Conservation (phyloP, 225 moss, liverwort and hornwort genomes). For the Asterella californica region DNA sequence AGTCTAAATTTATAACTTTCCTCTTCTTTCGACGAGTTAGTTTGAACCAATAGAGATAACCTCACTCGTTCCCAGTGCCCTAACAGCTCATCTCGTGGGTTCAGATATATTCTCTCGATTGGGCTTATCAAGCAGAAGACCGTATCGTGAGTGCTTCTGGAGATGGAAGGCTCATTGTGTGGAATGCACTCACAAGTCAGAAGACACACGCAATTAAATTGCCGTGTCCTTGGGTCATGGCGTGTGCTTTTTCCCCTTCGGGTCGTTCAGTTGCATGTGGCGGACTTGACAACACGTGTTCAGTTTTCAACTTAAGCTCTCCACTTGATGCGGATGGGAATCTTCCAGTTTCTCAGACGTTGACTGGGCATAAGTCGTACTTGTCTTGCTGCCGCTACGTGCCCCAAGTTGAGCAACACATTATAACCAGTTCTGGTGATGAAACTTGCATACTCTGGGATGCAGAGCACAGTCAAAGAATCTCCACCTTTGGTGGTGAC, state of each 20-base stretch:
- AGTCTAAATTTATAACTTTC: background rate
- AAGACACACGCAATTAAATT: constrained; percentile 93
- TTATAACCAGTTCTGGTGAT: constrained; percentile 91
- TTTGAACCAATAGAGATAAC: background rate
- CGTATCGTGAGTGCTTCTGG: constrained; percentile 90
- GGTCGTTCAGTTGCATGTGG: constrained; percentile 83
- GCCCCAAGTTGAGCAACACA: constrained; percentile 64
- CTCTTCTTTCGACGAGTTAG: background rate
- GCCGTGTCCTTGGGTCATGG: constrained; percentile 97
- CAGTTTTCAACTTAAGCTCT: constrained; percentile 77
- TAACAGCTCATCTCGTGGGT: background rate
- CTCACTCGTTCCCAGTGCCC: background rate
- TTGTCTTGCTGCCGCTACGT: constrained; percentile 94
- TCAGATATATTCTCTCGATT: constrained; percentile 95
- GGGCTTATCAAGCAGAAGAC: constrained; percentile 83
- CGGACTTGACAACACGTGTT: constrained; percentile 92
- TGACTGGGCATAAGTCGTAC: constrained; percentile 78
- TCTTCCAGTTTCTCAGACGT: constrained; percentile 53
- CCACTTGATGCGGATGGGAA: constrained; percentile 69
- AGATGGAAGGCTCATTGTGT: constrained; percentile 94
- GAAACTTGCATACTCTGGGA: constrained; percentile 97
- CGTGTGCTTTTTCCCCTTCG: constrained; percentile 83
- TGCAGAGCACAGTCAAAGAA: constrained; percentile 52
- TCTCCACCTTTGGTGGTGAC: constrained; percentile 77
- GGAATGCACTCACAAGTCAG: constrained; percentile 96